phyloP scores from a whole-genome alignment of 148 eudicot species.

The Fagopyrum esculentum region DNA sequence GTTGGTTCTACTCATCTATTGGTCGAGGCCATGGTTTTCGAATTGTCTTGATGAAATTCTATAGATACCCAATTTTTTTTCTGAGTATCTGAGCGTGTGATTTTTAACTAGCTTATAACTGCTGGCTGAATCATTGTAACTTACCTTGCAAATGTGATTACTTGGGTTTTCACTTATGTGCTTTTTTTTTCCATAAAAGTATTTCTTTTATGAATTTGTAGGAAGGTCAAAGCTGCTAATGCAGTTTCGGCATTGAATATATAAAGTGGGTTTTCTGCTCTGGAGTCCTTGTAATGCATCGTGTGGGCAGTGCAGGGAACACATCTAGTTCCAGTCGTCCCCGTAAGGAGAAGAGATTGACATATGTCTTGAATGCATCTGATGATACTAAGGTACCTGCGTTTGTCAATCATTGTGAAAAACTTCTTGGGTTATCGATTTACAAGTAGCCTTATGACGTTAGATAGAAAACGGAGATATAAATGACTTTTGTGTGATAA shows the following conservation, averaged over 20 bases:
- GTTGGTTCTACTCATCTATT: background rate
- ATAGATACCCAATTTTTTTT: background rate
- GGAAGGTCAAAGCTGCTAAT: background rate
- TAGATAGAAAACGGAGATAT: background rate
- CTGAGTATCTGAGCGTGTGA: background rate
- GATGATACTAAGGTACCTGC: conserved; percentile 72
- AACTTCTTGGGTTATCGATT: background rate
- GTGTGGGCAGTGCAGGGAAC: conserved; percentile 90
- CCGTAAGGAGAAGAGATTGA: conserved; percentile 88
- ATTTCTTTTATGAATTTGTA: conserved; percentile 2
- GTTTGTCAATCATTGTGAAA: background rate
- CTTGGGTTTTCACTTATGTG: background rate
- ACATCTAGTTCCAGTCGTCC: conserved; percentile 70
- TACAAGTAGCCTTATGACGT: background rate
- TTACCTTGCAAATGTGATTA: background rate
- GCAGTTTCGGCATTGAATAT: background rate
- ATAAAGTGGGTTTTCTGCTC: conserved; percentile 7
- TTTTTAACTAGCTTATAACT: background rate
- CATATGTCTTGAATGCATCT: conserved; percentile 71
- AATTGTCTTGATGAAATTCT: background rate
- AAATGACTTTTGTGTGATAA: background rate
- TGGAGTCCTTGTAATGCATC: conserved; percentile 71
- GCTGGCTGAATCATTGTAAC: background rate
- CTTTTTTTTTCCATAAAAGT: background rate
- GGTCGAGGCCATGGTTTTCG: background rate